These are phyloP conservation scores for Byssothecium circinans DNA, from an alignment of 2,329 filamentous ascomycete genomes.

Conservation along the genomic window DNA sequence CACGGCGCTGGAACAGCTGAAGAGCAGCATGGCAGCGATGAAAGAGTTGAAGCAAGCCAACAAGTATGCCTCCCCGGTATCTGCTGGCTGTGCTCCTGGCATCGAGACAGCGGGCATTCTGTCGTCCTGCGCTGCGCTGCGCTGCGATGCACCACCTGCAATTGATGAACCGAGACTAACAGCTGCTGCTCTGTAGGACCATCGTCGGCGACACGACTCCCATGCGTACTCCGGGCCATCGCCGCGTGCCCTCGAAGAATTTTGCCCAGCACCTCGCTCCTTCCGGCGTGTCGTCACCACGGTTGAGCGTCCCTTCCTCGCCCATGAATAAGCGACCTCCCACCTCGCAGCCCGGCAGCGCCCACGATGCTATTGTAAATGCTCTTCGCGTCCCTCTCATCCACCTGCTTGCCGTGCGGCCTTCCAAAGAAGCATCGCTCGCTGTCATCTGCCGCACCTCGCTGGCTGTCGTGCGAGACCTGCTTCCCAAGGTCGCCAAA, in stretches of 20 bases:
- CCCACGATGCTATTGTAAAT: constrained; percentile 35
- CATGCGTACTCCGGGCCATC: constrained; percentile 37
- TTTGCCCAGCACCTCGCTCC: constrained; percentile 42
- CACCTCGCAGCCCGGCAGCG: constrained; percentile 46
- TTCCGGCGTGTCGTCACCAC: constrained; percentile 44
- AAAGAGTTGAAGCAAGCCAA: constrained; percentile 64
- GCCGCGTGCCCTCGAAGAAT: constrained; percentile 40
- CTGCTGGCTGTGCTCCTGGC: constrained; percentile 26
- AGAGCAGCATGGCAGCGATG: constrained; percentile 61
- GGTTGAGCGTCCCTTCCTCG: constrained; percentile 43
- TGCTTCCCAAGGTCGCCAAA: constrained; percentile 55
- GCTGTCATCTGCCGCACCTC: constrained; percentile 36
- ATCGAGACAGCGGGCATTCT: constrained; percentile 14
- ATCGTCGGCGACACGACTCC: constrained; percentile 40
- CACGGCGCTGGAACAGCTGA: constrained; percentile 60
- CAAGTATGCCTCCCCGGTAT: constrained; percentile 48
- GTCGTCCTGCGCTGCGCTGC: constrained; percentile 9
- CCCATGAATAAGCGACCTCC: constrained; percentile 40
- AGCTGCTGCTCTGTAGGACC: constrained; percentile 34
- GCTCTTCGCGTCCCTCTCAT: constrained; percentile 51
- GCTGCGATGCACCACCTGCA: neutral
- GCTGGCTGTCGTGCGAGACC: constrained; percentile 29
- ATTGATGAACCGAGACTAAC: constrained; percentile 32
- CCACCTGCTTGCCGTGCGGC: constrained; percentile 56
- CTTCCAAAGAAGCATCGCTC: constrained; percentile 33